Evolutionary conservation across 1,139 yeast species (phyloP), one percentile per base, ranked within the genome.

Genomic region (Taphrina flavorubra): DNA sequence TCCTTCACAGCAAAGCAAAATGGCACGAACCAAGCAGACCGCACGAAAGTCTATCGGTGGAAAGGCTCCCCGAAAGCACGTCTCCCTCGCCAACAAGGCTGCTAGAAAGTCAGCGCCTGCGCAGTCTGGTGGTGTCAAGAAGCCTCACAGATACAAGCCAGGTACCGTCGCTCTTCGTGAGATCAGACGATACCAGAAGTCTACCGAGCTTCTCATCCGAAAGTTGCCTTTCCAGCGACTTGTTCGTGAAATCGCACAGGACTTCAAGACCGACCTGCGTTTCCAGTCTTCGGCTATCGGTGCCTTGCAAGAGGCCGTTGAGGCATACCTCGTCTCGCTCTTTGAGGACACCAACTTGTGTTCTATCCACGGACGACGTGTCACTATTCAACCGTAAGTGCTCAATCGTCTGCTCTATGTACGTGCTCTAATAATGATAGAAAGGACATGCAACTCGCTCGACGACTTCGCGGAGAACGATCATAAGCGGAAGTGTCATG

Each of bases 151-250:
- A 89, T 92, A 92, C 86, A 92, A 92, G 94, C 98, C 98, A 82
- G 98, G 98, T 92, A 92, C 97, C 80, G 97, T 92, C 79, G 98
- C 98, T 78, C 89, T 92, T 81, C 92, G 97, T 89, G 98, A 92
- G 86, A 92, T 92, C 80, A 91, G 97, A 89, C 91, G 97, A 86
- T 92, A 92, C 87, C 97, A 92, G 86, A 92, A 92, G 84, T 90
- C 97, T 74, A 92, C 97, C 79, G 98, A 92, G 84, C 86, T 92
- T 72, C 87, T 92, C 81, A 92, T 92, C 84, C 91, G 98, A 88
- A 92, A 92, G 85, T 87, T 92, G 78, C 98, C 98, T 74, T 92
- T 92, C 96, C 97, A 92, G 86, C 90, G 98, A 87, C 88, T 92
- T 80, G 97, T 92, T 73, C 89, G 97, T 84, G 97, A 92, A 84